Percentiles rank a stretch among this genome's conserved stretches.
These are phyloP conservation scores for Cystofilobasidium capitatum DNA, from an alignment of 768 basidiomycete species.

Conservation along the genomic window DNA sequence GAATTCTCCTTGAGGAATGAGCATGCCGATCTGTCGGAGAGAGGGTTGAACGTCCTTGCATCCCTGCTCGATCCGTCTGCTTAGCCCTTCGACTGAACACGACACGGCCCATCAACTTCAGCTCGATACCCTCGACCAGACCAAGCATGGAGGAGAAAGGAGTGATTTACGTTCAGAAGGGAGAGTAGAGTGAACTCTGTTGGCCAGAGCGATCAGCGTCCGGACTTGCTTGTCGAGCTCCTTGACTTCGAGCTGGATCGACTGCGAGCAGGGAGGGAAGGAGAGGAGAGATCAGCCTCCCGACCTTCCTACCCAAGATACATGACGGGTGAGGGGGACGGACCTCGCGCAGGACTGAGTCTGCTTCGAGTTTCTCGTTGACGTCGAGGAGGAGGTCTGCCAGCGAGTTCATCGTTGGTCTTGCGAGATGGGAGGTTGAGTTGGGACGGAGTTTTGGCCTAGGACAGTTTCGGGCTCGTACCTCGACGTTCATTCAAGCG, in stretches of 20 bases:
- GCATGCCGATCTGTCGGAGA: constrained; percentile 29
- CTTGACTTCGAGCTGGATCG: constrained; percentile 28
- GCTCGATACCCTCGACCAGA: not conserved
- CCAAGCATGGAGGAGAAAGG: not conserved
- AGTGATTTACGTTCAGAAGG: not conserved
- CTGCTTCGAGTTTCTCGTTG: constrained; percentile 14
- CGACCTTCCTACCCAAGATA: not conserved
- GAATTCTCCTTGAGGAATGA: constrained; percentile 39
- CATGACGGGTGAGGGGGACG: not conserved
- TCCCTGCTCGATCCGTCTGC: constrained; percentile 28
- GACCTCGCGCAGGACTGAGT: constrained; percentile 15
- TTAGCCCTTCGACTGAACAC: constrained; percentile 25
- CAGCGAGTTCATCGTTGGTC: constrained; percentile 8
- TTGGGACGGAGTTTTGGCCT: too few species aligned
- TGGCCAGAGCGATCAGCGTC: constrained; percentile 20
- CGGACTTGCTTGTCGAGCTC: constrained; percentile 28
- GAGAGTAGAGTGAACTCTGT: constrained; percentile 15
- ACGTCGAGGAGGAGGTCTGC: constrained; percentile 19
- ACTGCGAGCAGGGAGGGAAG: constrained; percentile 9
- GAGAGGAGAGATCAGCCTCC: not conserved
- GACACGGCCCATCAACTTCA: too few species aligned
- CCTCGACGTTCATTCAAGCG: too few species aligned
- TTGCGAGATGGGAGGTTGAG: not conserved
- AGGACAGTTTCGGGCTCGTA: too few species aligned
- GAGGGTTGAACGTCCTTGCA: constrained; percentile 14